These are phyloP conservation scores for Quercus bicolor DNA, from an alignment of 306 rosid species.

Conservation along the genomic window DNA sequence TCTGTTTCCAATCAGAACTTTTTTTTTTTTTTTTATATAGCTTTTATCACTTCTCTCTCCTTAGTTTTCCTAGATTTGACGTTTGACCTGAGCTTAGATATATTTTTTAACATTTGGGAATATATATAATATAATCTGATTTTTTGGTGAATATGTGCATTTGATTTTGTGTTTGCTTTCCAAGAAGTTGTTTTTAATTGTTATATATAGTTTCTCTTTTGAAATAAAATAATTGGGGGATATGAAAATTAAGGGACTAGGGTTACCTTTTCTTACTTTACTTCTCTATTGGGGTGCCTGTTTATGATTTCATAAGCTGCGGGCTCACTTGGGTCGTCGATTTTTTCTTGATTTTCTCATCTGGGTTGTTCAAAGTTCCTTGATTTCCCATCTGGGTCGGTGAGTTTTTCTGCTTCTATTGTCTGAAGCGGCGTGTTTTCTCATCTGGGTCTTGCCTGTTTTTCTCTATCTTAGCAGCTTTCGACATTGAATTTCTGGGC, in stretches of 20 bases:
- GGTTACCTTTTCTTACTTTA: conserved; percentile 46
- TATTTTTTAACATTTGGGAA: conserved; percentile 16
- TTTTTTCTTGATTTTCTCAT: conserved; percentile 31
- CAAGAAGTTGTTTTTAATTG: background rate
- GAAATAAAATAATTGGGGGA: conserved; percentile 17
- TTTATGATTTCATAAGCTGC: conserved; percentile 31
- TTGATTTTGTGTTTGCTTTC: conserved; percentile 21
- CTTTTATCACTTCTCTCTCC: background rate
- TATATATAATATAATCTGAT: background rate
- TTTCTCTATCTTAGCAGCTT: background rate
- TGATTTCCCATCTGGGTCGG: conserved; percentile 23
- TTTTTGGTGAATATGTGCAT: conserved; percentile 28
- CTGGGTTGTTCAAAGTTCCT: conserved; percentile 30
- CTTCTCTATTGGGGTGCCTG: conserved; percentile 20
- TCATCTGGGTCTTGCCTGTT: conserved; percentile 14
- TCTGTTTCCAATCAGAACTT: conserved; percentile 29
- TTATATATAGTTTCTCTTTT: conserved; percentile 9
- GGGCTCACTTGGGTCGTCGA: conserved; percentile 38
- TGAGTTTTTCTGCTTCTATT: conserved; percentile 16
- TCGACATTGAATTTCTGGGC: conserved; percentile 11
- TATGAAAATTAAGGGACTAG: conserved; percentile 45
- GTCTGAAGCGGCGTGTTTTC: conserved; percentile 14
- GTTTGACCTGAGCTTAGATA: conserved; percentile 31
- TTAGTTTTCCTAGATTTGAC: conserved; percentile 13
- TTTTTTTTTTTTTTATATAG: background rate